Percentiles rank a stretch among this genome's conserved stretches.
Evolutionary conservation across 2,329 filamentous ascomycete genomes (phyloP).

Genomic region (Aspergillus flavus): DNA sequence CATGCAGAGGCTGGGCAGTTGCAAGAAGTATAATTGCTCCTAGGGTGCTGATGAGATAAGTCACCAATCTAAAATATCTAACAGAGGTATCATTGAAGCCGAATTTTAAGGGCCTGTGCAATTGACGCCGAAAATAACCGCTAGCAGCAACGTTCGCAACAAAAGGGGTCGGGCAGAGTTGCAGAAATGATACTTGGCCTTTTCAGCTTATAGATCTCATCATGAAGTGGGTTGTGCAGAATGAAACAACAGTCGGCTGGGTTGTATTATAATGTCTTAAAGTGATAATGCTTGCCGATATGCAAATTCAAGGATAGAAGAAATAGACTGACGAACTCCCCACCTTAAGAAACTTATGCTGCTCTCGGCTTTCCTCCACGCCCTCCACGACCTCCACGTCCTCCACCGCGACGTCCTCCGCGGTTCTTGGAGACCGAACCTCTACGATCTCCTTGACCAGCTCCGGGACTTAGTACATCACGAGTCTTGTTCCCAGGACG

Average conservation of each 20-base stretch:
- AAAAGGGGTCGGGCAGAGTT: not conserved
- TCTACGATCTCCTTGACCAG: constrained; percentile 19
- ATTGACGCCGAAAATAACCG: too few species aligned
- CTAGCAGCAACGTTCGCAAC: not conserved
- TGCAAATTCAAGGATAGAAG: not conserved
- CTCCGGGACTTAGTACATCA: constrained; percentile 29
- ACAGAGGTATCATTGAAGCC: too few species aligned
- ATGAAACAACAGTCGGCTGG: not conserved
- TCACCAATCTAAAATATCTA: too few species aligned
- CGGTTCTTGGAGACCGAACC: constrained; percentile 25
- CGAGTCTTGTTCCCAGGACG: constrained; percentile 21
- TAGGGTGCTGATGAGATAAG: too few species aligned
- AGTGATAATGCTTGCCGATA: not conserved
- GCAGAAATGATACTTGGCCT: not conserved
- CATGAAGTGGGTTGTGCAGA: not conserved
- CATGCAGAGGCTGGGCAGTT: too few species aligned
- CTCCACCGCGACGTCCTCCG: constrained; percentile 21
- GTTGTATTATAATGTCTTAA: not conserved
- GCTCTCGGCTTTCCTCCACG: constrained; percentile 11
- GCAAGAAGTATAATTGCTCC: too few species aligned
- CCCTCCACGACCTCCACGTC: constrained; percentile 18
- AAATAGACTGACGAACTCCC: not conserved
- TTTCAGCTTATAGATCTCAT: not conserved
- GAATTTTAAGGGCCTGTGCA: too few species aligned
- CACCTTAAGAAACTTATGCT: not conserved